Conservation (phyloP, 129 eudicot genomes). For the Solidago caesia region DNA sequence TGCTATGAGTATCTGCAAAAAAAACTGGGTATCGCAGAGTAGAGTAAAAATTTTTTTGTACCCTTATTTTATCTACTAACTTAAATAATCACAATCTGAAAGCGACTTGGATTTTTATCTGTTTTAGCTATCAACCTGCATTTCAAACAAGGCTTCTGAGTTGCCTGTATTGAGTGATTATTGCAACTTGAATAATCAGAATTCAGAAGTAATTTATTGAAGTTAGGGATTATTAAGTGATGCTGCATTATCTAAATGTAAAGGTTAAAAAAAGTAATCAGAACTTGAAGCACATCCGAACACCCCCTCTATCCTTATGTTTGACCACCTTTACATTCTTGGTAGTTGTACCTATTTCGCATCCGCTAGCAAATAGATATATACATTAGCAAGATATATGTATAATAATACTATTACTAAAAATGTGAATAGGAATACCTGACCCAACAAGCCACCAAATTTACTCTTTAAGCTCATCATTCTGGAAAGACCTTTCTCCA, state of each 20-base stretch:
- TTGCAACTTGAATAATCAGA: background rate
- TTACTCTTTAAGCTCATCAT: constrained; percentile 85
- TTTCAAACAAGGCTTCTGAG: background rate
- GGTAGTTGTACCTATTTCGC: too few relatives aligned
- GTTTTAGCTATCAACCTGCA: background rate
- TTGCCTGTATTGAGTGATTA: background rate
- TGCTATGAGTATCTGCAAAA: too few relatives aligned
- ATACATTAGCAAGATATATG: too few relatives aligned
- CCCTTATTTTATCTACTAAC: background rate
- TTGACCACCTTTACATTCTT: background rate
- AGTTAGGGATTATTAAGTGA: background rate
- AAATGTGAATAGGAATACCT: constrained; percentile 43
- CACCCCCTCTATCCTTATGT: background rate
- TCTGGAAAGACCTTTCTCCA: constrained; percentile 87
- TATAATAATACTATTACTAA: too few relatives aligned
- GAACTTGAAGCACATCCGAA: background rate
- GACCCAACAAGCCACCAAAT: constrained; percentile 94
- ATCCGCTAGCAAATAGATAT: too few relatives aligned
- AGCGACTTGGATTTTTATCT: background rate
- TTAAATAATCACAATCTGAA: background rate
- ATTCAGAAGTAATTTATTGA: background rate
- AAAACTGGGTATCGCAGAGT: too few relatives aligned
- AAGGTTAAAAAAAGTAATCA: background rate
- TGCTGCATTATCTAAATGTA: too few relatives aligned
- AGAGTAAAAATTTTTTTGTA: too few relatives aligned